Evolutionary conservation across 768 basidiomycete genomes (phyloP), one percentile per base, ranked within the genome.

Genomic region (Agaricus blazei): DNA sequence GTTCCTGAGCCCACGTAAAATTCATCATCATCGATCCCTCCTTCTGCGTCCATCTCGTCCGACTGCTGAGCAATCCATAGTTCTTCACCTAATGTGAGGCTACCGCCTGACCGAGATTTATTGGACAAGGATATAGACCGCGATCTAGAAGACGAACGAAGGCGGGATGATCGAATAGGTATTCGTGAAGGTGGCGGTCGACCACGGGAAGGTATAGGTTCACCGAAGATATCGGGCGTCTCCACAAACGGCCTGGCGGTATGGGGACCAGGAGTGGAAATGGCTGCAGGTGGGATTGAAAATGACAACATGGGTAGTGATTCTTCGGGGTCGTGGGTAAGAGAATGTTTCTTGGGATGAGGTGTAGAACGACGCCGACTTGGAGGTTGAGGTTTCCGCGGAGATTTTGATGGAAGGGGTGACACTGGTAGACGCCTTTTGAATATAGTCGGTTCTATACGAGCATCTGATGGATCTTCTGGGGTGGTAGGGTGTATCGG

Each of bases 61-160:
- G 51, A 34, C 3, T 59, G 65, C 59, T 58, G 69, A 58, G 81
- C 83, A 52, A 65, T 68, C 12, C 76, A 77, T 14, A 90, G 58
- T 65, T 91, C 89, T 59, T 88, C 79, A 48, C 89, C 85, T 3
- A 90, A 72, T 3, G 87, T 89, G 57, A 74, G 72, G 40, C 80
- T 75, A n/a, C 68, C 50, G 23, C 45, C 57, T 19, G 58, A 48
- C 72, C 68, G 57, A 58, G 69, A 27, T 43, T 50, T 41, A 15
- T 31, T 49, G 27, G 47, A 12, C n/a, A n/a, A 15, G 24, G 54
- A 31, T 34, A 27, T 5, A 5, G 54, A 47, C 8, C 56, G 36
- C 58, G 68, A 34, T 38, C 50, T 55, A 38, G 49, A 56, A 11
- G 27, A 36, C 14, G 54, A 41, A n/a, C 26, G 40, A 3, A 34